These are phyloP conservation scores for Metschnikowia borealis DNA, from an alignment of 805 yeast genomes.

Conservation along the genomic window DNA sequence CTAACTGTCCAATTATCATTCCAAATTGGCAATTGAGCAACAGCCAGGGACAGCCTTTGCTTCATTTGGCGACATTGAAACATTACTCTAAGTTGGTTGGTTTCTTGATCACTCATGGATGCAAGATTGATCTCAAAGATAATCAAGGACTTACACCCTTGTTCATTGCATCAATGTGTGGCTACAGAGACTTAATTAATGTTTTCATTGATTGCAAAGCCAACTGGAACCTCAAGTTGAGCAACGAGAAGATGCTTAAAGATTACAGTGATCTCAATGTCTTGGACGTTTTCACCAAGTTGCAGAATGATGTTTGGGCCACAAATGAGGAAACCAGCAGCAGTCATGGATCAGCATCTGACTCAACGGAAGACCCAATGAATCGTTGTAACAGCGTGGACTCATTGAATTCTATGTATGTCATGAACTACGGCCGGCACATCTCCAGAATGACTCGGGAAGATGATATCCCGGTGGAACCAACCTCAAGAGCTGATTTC, in stretches of 20 bases:
- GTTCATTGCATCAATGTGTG: conserved; percentile 78
- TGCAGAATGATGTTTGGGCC: conserved; percentile 17
- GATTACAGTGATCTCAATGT: conserved; percentile 46
- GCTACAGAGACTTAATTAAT: conserved; percentile 63
- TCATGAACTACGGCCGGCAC: conserved; percentile 36
- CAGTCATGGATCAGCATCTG: conserved; percentile 10
- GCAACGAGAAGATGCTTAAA: conserved; percentile 42
- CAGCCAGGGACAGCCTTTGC: conserved; percentile 76
- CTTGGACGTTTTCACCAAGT: conserved; percentile 34
- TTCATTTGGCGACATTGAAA: conserved; percentile 79
- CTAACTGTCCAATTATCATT: conserved; percentile 54
- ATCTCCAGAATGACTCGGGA: conserved; percentile 38
- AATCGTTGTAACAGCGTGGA: conserved; percentile 35
- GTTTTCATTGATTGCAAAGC: conserved; percentile 64
- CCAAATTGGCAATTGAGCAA: conserved; percentile 84
- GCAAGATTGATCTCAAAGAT: conserved; percentile 69
- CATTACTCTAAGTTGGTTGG: conserved; percentile 62
- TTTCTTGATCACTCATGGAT: conserved; percentile 63
- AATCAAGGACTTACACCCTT: conserved; percentile 81
- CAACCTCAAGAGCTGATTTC: background rate
- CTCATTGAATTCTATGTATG: conserved; percentile 38
- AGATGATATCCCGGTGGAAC: conserved; percentile 2
- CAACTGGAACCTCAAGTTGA: conserved; percentile 47
- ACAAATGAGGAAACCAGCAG: conserved; percentile 9
- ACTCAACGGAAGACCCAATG: conserved; percentile 18